phyloP scores from a whole-genome alignment of 768 basidiomycete genomes.

The Infundibulicybe gibba region DNA sequence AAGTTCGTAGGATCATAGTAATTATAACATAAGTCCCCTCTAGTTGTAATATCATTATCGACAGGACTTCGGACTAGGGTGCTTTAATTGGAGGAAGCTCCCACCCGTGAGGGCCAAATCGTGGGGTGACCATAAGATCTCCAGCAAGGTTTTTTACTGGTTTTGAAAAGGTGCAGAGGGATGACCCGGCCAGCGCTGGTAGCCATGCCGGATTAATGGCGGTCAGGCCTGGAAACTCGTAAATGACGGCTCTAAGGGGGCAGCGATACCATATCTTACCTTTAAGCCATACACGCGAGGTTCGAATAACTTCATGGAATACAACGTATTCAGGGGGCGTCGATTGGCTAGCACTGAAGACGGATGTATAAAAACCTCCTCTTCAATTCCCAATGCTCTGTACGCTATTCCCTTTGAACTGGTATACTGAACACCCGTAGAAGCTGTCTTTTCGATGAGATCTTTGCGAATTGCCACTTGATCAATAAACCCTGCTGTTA shows the following conservation, averaged over 20 bases:
- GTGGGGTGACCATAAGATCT: slow-evolving; percentile 71
- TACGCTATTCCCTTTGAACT: slow-evolving; percentile 83
- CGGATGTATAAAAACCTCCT: slow-evolving; percentile 92
- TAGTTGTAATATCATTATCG: slow-evolving; percentile 8
- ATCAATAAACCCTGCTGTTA: slow-evolving; percentile 91
- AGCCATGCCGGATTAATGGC: slow-evolving; percentile 88
- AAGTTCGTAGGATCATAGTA: not conserved
- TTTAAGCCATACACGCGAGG: slow-evolving; percentile 75
- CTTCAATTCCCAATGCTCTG: slow-evolving; percentile 69
- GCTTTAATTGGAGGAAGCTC: slow-evolving; percentile 75
- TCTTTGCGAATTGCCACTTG: slow-evolving; percentile 93
- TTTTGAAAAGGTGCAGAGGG: slow-evolving; percentile 88
- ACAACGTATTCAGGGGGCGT: slow-evolving; percentile 85
- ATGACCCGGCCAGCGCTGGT: slow-evolving; percentile 68
- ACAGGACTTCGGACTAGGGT: slow-evolving; percentile 10
- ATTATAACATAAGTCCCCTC: slow-evolving; percentile 1
- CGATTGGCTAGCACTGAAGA: slow-evolving; percentile 70
- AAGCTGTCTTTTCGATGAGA: slow-evolving; percentile 53
- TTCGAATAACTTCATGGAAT: slow-evolving; percentile 79
- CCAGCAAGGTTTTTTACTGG: slow-evolving; percentile 69
- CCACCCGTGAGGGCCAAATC: slow-evolving; percentile 84
- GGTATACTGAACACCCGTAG: slow-evolving; percentile 63
- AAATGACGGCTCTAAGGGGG: not conserved
- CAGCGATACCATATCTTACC: slow-evolving; percentile 36
- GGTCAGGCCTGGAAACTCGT: slow-evolving; percentile 57